These are phyloP conservation scores for Botryotinia globosa DNA, from an alignment of 2,329 filamentous ascomycete species.

Conservation along the genomic window DNA sequence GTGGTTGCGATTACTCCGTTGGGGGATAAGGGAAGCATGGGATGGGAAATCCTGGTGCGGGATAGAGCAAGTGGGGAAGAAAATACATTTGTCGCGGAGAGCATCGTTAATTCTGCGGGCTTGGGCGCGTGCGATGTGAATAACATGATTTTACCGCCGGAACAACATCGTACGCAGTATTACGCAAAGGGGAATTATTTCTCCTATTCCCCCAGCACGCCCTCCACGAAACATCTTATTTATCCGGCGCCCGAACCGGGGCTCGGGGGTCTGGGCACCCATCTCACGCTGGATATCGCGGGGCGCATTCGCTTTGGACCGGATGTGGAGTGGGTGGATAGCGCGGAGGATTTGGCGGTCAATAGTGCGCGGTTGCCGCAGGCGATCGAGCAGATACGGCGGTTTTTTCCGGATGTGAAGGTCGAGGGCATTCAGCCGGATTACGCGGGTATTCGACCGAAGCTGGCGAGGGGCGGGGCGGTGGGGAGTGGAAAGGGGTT, in stretches of 20 bases:
- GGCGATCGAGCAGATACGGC: slow-evolving; percentile 71
- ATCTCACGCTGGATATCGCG: slow-evolving; percentile 84
- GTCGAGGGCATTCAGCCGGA: slow-evolving; percentile 66
- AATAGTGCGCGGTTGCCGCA: slow-evolving; percentile 59
- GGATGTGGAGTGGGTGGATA: slow-evolving; percentile 88
- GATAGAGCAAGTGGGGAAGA: slow-evolving; percentile 48
- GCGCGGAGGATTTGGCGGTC: slow-evolving; percentile 66
- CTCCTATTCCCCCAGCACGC: slow-evolving; percentile 67
- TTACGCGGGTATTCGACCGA: slow-evolving; percentile 90
- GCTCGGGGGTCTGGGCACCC: slow-evolving; percentile 81
- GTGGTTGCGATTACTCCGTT: slow-evolving; percentile 55
- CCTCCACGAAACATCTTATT: slow-evolving; percentile 68
- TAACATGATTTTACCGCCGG: slow-evolving; percentile 72
- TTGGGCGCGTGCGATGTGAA: slow-evolving; percentile 72
- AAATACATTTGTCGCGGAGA: slow-evolving; percentile 67
- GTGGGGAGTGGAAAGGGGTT: slow-evolving; percentile 67
- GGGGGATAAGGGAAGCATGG: slow-evolving; percentile 47
- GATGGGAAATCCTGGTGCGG: slow-evolving; percentile 66
- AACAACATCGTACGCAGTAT: slow-evolving; percentile 58
- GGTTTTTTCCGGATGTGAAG: slow-evolving; percentile 76
- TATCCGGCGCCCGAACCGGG: slow-evolving; percentile 86
- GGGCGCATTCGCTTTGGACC: slow-evolving; percentile 88
- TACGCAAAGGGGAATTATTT: slow-evolving; percentile 98
- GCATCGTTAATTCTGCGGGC: slow-evolving; percentile 81
- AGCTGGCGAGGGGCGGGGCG: slow-evolving; percentile 61